Percentiles rank a stretch among this genome's conserved stretches.
These are phyloP conservation scores for Pythium myriotylum DNA, from an alignment of 352 stramenopile genomes.

Conservation along the genomic window DNA sequence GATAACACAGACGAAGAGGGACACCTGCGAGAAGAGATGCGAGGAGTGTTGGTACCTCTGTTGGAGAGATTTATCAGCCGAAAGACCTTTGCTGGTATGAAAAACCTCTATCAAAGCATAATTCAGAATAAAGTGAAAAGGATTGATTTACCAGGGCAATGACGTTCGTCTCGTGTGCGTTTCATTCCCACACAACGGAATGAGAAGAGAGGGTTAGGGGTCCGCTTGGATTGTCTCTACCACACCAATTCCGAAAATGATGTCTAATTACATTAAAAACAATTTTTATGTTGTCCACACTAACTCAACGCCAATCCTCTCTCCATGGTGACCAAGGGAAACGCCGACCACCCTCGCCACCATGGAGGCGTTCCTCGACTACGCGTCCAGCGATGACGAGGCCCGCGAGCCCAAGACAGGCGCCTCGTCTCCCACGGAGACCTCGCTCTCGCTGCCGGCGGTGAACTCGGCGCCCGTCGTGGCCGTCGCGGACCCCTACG, in stretches of 20 bases:
- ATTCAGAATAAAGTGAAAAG: slow-evolving; percentile 2
- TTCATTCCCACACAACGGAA: slow-evolving; percentile 10
- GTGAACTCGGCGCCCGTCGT: slow-evolving; percentile 67
- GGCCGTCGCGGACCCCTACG: slow-evolving; percentile 31
- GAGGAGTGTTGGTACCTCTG: neutral
- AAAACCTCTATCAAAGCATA: neutral
- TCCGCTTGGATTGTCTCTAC: slow-evolving; percentile 3
- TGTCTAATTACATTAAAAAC: slow-evolving; percentile 11
- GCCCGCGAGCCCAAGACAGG: neutral
- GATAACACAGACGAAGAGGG: slow-evolving; percentile 6
- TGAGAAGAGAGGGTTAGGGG: slow-evolving; percentile 22
- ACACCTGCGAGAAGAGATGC: neutral
- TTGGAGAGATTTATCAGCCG: neutral
- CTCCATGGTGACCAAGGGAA: neutral
- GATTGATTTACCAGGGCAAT: neutral
- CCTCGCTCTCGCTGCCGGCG: slow-evolving; percentile 31
- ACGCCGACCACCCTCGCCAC: neutral
- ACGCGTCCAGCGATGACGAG: slow-evolving; percentile 31
- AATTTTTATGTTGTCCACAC: slow-evolving; percentile 23
- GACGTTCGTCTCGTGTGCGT: slow-evolving; percentile 22
- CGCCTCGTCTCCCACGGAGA: slow-evolving; percentile 10
- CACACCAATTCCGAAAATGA: neutral
- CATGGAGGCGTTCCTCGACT: slow-evolving; percentile 29
- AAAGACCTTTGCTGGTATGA: neutral
- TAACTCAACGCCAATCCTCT: neutral